Base-by-base conservation (phyloP, 371 early-diverging fungal genomes). In the Syncephalastrum monosporum region DNA sequence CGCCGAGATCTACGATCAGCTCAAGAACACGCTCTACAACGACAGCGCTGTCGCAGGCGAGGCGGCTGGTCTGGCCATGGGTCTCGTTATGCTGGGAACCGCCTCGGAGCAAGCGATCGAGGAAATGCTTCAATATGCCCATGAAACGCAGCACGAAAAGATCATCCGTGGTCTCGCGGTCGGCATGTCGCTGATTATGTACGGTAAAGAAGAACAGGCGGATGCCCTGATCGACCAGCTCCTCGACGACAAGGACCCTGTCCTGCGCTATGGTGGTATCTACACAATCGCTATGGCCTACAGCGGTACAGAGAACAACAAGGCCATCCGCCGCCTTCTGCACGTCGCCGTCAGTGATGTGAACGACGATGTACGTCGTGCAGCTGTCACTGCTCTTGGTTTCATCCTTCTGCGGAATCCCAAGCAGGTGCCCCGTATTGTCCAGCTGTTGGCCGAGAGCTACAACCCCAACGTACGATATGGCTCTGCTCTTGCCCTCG, bases 381-480 rank as follows among this genome's bases (percentile, higher is more conserved):
- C 96, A 3, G 97, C 99, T 16, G 99, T 99, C 43, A 97, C 96
- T 13, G 90, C 95, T 4, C 87, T 99, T 27, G 99, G 99, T 27
- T 96, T 99, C 68, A 84, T 99, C 21, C 82, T 98, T 12, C 87
- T 93, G 75, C 86, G 92, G 42, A 88, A 91, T 21, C 91, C 93
- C 27, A 83, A 90, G 65, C 95, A 99, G 64, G 95, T 99, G 3
- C 96, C 99, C 19, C 86, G 95, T 42, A 88, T 98, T 59, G 97
- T 99, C 12, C 93, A 99, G 80, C 86, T 99, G 12, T 83, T 99
- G 46, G 89, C 98, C 19, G 96, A 98, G 73, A 96, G 96, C 73
- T 99, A 95, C 74, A 98, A 97, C 80, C 96, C 98, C 43, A 93
- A 97, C 68, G 99, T 99, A 15, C 90, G 99, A 29, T 93, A 98